These are phyloP conservation scores for Plectosphaerella cucumerina DNA, from an alignment of 2,329 filamentous ascomycete species.

Conservation along the genomic window DNA sequence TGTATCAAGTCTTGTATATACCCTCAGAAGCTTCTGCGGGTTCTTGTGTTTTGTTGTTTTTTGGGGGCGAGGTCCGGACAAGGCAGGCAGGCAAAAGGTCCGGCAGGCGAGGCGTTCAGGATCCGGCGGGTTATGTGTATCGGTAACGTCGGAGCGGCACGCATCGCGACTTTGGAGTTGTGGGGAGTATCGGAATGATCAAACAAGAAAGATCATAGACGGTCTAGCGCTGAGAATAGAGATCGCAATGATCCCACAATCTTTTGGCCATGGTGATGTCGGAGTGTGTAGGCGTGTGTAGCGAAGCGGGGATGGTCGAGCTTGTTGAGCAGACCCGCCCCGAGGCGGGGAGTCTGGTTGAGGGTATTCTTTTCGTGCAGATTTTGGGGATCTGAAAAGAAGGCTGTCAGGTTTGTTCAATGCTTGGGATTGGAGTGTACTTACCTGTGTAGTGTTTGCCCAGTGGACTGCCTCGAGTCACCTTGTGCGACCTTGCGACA, in stretches of 20 bases:
- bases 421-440: too few species aligned
- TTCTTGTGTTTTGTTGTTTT: neutral
- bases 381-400: too few species aligned
- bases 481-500: too few species aligned
- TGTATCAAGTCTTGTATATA: conserved; percentile 3
- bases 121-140: neutral
- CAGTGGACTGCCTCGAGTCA: too few species aligned
- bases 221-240: neutral
- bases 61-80: neutral
- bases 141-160: neutral
- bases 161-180: conserved; percentile 1
- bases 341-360: too few species aligned
- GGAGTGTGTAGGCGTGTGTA: too few species aligned
- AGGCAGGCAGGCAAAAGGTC: conserved; percentile 1
- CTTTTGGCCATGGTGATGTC: too few species aligned
- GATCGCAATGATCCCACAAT: neutral
- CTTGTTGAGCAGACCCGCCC: too few species aligned
- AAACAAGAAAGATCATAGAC: conserved; percentile 1
- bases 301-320: too few species aligned
- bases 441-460: too few species aligned
- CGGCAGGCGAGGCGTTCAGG: conserved; percentile 3
- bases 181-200: neutral
- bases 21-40: neutral
- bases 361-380: too few species aligned
- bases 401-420: too few species aligned